A percentile compares a stretch with the other conserved stretches of the same genome.
These are phyloP conservation scores for Podila horticola DNA, from an alignment of 192 early-diverging fungal species.

Conservation along the genomic window DNA sequence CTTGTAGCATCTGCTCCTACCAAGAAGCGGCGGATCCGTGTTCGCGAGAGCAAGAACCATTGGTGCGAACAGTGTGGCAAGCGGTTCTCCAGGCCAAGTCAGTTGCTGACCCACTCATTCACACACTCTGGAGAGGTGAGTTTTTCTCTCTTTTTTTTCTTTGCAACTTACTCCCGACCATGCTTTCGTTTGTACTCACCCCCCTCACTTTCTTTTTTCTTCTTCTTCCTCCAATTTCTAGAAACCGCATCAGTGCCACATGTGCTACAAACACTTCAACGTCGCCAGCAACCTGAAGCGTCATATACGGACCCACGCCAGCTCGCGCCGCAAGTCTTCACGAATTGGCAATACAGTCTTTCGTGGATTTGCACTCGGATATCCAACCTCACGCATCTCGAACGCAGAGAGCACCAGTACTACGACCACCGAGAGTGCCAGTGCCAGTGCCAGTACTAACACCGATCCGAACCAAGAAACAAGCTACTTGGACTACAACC, in stretches of 20 bases:
- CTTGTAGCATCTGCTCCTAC: neutral
- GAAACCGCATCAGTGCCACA: slow-evolving; percentile 42
- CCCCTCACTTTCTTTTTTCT: neutral
- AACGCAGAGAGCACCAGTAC: neutral
- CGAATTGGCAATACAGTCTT: slow-evolving; percentile 22
- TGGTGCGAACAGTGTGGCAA: slow-evolving; percentile 24
- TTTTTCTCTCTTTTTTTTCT: neutral
- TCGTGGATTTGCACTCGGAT: slow-evolving; percentile 26
- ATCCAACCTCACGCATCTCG: neutral
- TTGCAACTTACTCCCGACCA: neutral
- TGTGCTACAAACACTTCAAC: slow-evolving; percentile 37
- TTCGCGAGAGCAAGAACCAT: slow-evolving; percentile 35
- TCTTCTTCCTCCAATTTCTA: neutral
- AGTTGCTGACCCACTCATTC: slow-evolving; percentile 32
- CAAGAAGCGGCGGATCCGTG: neutral
- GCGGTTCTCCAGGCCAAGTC: slow-evolving; percentile 37
- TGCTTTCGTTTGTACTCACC: neutral
- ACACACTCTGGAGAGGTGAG: slow-evolving; percentile 38
- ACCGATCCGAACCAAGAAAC: neutral
- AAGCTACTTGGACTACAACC: neutral
- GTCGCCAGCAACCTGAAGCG: slow-evolving; percentile 48
- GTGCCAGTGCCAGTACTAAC: neutral
- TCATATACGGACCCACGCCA: slow-evolving; percentile 34
- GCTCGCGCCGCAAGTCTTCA: slow-evolving; percentile 20
- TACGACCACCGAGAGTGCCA: neutral